Conservation (phyloP, 768 basidiomycete species). For the Termitomyces sp. region DNA sequence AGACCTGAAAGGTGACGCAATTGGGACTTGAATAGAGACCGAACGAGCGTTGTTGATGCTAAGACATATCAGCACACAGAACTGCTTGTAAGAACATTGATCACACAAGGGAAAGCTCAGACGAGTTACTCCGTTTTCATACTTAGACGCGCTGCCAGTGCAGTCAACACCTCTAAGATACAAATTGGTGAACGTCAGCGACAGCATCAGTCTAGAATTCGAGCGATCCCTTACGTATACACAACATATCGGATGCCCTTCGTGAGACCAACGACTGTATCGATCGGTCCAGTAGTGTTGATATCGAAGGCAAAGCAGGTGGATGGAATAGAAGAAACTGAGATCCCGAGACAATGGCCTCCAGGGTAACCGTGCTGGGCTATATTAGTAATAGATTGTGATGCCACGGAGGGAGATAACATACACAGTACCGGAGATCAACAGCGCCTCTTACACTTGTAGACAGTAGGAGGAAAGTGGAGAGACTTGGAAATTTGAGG, state of each 20-base stretch:
- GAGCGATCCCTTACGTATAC: background rate
- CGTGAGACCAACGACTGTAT: background rate
- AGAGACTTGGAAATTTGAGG: background rate
- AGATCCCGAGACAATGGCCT: background rate
- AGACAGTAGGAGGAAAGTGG: background rate
- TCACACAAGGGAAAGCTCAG: background rate
- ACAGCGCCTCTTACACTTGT: background rate
- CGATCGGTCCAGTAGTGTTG: background rate
- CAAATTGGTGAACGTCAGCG: background rate
- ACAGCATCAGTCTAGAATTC: background rate
- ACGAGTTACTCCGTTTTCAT: background rate
- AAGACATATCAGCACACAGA: background rate
- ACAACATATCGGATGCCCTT: background rate
- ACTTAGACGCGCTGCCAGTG: background rate
- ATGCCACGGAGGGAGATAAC: background rate
- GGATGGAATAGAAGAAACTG: background rate
- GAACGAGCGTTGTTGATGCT: conserved; percentile 3
- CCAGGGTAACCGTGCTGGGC: background rate
- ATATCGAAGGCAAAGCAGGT: background rate
- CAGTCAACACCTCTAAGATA: background rate
- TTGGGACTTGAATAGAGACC: conserved; percentile 2
- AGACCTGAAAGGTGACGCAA: background rate
- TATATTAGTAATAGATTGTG: background rate
- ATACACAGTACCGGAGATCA: background rate
- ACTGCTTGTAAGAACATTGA: background rate